Evolutionary conservation across 768 basidiomycete genomes (phyloP).

Genomic region (Mycena metata): DNA sequence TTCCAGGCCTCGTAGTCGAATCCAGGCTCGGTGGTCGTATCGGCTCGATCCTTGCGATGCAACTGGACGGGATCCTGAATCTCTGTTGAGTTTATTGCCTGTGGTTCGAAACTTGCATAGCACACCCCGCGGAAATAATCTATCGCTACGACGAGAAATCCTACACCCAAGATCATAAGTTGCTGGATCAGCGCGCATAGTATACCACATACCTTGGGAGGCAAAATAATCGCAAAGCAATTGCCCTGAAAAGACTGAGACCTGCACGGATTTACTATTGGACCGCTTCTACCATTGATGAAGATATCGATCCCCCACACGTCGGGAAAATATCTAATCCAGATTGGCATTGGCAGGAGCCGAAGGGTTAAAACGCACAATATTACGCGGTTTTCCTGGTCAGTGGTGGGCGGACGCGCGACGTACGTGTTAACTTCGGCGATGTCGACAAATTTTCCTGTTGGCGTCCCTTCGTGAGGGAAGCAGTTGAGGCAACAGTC

Average conservation of each 20-base stretch:
- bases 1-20: slow-evolving; percentile 52
- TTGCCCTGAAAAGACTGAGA: slow-evolving; percentile 34
- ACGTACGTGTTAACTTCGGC: slow-evolving; percentile 55
- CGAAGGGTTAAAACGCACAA: slow-evolving; percentile 11
- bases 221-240: slow-evolving; percentile 58
- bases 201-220: slow-evolving; percentile 45
- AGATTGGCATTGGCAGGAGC: slow-evolving; percentile 7
- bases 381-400: slow-evolving; percentile 26
- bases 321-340: slow-evolving; percentile 58
- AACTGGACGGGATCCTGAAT: slow-evolving; percentile 50
- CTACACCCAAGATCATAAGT: neutral
- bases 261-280: too few species aligned
- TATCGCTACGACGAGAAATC: slow-evolving; percentile 49
- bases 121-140: slow-evolving; percentile 62
- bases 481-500: slow-evolving; percentile 58
- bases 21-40: slow-evolving; percentile 39
- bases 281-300: slow-evolving; percentile 48
- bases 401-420: slow-evolving; percentile 44
- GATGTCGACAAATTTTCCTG: slow-evolving; percentile 41
- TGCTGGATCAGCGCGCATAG: slow-evolving; percentile 1
- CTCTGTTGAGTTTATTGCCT: neutral
- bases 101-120: neutral
- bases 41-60: slow-evolving; percentile 42
- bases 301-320: slow-evolving; percentile 60
- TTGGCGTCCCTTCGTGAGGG: slow-evolving; percentile 53